Percentiles rank a stretch among this genome's conserved stretches.
Evolutionary conservation across 768 basidiomycete genomes (phyloP).

Genomic region (Termitomyces sp.): DNA sequence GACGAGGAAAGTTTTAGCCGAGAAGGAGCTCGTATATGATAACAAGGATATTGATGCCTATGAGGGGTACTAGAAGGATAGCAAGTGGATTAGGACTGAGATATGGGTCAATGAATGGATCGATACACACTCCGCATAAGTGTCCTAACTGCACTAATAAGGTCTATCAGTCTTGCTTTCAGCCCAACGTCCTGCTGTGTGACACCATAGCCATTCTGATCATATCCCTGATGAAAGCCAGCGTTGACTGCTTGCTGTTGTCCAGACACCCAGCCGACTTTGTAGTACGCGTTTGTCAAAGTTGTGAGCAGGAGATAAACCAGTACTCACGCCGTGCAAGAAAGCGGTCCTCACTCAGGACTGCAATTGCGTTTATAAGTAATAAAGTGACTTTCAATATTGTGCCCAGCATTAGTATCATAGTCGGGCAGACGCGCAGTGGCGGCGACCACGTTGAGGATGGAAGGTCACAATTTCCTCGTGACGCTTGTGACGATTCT

Average conservation of each 20-base stretch:
- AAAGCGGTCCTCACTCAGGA: constrained; percentile 95
- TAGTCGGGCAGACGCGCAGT: constrained; percentile 13
- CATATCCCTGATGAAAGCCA: constrained; percentile 65
- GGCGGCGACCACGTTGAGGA: constrained; percentile 11
- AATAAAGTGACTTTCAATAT: constrained; percentile 86
- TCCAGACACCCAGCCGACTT: constrained; percentile 86
- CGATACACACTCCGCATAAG: constrained; percentile 91
- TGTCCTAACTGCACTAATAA: constrained; percentile 93
- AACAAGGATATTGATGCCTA: constrained; percentile 81
- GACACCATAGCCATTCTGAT: constrained; percentile 56
- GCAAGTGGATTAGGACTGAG: constrained; percentile 9
- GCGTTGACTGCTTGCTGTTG: constrained; percentile 54
- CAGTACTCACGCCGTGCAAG: constrained; percentile 76
- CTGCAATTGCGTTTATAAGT: constrained; percentile 90
- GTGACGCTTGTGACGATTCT: constrained; percentile 13
- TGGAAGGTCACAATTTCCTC: constrained; percentile 7
- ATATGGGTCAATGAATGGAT: background rate
- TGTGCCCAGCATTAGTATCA: constrained; percentile 60
- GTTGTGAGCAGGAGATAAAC: constrained; percentile 5
- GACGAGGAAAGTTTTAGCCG: constrained; percentile 30
- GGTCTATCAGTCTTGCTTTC: constrained; percentile 84
- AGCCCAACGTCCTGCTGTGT: constrained; percentile 62
- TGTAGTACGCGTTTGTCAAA: constrained; percentile 16
- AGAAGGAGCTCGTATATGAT: constrained; percentile 83
- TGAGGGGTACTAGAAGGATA: constrained; percentile 74